Base-by-base conservation (phyloP, 169 alveolate genomes). In the Perkinsus marinus region DNA sequence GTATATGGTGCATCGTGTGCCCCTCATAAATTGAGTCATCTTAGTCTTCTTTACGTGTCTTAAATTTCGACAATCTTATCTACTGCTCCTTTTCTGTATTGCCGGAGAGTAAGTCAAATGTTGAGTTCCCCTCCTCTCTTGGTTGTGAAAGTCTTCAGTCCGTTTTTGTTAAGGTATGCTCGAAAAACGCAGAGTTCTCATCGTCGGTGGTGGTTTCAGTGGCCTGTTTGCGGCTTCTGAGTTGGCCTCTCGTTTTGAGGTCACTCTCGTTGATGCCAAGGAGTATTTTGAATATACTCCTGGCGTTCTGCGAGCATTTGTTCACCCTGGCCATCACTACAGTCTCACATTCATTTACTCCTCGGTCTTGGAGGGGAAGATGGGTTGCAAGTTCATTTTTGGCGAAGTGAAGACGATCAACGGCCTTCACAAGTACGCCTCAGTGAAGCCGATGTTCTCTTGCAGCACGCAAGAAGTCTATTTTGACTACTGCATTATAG, bases 1-100 rank as follows among this genome's bases (percentile, higher is more conserved):
- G 94, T 93, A 93, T 41, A 91, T 91, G 68, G 94, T 93, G 39
- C 94, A 93, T 68, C 94, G 91, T 91, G 91, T 93, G 68, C 94
- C 94, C 22, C 22, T 57, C 26, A 57, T 57, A 6, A 57, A 57
- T 30, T 57, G 34, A 57, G 22, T 5, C 5, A 57, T 16, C 22
- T 57, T 16, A 26, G 37, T 57, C 22, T 30, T 16, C 22, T 19
- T 13, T 26, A 57, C 37, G 37, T n/a, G n/a, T n/a, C n/a, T n/a
- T n/a, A n/a, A n/a, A n/a, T n/a, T n/a, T n/a, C n/a, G n/a, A n/a
- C n/a, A n/a, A n/a, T n/a, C n/a, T n/a, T n/a, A n/a, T n/a, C n/a
- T n/a, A n/a, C n/a, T n/a, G n/a, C n/a, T n/a, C n/a, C n/a, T n/a
- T n/a, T n/a, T n/a, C n/a, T n/a, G n/a, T n/a, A n/a, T n/a, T n/a